Conservation (phyloP, 2,329 filamentous ascomycete species). For the Stylonectria norvegica region DNA sequence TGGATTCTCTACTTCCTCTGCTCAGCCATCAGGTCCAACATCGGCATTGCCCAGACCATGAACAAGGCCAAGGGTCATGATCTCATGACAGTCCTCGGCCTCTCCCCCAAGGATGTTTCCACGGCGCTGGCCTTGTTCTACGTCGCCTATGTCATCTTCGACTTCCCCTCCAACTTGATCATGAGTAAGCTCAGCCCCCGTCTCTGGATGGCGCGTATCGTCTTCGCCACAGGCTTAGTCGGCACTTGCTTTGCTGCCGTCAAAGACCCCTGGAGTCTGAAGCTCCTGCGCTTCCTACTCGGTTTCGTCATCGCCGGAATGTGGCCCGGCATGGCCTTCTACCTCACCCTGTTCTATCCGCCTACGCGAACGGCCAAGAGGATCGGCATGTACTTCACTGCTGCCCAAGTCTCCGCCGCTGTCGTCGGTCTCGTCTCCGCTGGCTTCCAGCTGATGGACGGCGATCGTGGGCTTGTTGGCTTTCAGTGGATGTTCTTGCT, state of each 20-base stretch:
- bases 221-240: constrained; percentile 80
- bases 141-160: constrained; percentile 86
- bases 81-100: constrained; percentile 65
- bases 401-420: constrained; percentile 81
- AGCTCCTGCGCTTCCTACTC: constrained; percentile 80
- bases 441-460: constrained; percentile 90
- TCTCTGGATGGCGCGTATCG: constrained; percentile 89
- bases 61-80: constrained; percentile 69
- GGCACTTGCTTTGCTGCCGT: constrained; percentile 82
- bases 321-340: constrained; percentile 95
- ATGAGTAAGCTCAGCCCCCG: constrained; percentile 84
- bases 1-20: constrained; percentile 91
- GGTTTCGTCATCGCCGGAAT: constrained; percentile 87
- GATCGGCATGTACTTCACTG: constrained; percentile 87
- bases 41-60: constrained; percentile 94
- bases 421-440: constrained; percentile 88
- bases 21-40: constrained; percentile 87
- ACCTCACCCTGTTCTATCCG: constrained; percentile 87
- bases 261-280: constrained; percentile 78
- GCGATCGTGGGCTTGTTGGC: constrained; percentile 68
- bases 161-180: constrained; percentile 81
- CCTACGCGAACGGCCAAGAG: constrained; percentile 81
- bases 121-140: constrained; percentile 87
- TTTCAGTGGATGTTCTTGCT: constrained; percentile 93
- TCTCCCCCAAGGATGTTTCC: constrained; percentile 74